These are phyloP conservation scores for Trichoderma pleuroti DNA, from an alignment of 2,329 filamentous ascomycete species.

Conservation along the genomic window DNA sequence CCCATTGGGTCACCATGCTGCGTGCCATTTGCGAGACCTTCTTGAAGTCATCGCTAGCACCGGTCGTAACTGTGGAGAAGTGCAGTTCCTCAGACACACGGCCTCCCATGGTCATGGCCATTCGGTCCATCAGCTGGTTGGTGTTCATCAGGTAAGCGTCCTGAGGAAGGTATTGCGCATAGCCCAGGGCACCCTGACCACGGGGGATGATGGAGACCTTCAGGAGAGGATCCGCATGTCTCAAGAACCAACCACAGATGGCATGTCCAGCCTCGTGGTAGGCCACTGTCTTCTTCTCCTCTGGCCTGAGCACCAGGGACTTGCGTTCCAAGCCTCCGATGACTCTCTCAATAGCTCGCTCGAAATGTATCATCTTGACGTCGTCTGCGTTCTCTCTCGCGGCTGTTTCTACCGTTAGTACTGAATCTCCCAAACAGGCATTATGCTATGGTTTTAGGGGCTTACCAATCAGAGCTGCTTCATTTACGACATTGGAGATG, in stretches of 20 bases:
- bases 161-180: slow-evolving; percentile 93
- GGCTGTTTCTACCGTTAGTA: slow-evolving; percentile 49
- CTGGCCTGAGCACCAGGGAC: slow-evolving; percentile 85
- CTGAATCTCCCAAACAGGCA: background rate
- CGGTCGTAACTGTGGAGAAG: slow-evolving; percentile 93
- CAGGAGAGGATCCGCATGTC: slow-evolving; percentile 91
- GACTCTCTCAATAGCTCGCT: slow-evolving; percentile 95
- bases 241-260: slow-evolving; percentile 97
- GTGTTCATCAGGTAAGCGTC: slow-evolving; percentile 96
- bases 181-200: slow-evolving; percentile 87
- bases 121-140: slow-evolving; percentile 95
- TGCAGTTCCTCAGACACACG: slow-evolving; percentile 94
- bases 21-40: slow-evolving; percentile 96
- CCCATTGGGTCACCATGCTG: slow-evolving; percentile 98
- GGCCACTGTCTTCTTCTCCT: slow-evolving; percentile 93
- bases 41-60: slow-evolving; percentile 95
- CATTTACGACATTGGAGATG: slow-evolving; percentile 97
- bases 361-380: slow-evolving; percentile 87
- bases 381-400: slow-evolving; percentile 76
- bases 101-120: slow-evolving; percentile 98
- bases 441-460: background rate
- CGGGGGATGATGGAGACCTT: slow-evolving; percentile 99
- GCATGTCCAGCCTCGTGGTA: slow-evolving; percentile 98
- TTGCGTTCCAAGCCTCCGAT: slow-evolving; percentile 97
- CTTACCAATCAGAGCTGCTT: slow-evolving; percentile 89